Base-by-base conservation (phyloP, 495 filamentous ascomycete species). In the Astrothelium subdiscretum region DNA sequence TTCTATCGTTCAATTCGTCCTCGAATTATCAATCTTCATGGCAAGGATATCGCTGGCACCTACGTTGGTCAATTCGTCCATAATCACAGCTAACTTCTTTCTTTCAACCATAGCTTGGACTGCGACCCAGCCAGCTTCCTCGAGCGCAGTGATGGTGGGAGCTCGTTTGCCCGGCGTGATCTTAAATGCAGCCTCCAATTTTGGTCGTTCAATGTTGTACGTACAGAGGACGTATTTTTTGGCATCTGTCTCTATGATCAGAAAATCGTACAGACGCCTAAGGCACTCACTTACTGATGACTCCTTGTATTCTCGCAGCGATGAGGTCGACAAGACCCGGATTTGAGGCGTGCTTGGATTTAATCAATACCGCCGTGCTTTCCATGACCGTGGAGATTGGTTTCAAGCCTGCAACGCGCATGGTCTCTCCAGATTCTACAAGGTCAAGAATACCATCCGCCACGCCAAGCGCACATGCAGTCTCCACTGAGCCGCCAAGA, bases 391-490 rank as follows among this genome's bases (percentile, higher is more conserved):
- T 98, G 65, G 91, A 91, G 70, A 98, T 96, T 64, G 95, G 84
- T 74, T 94, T 95, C 48, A 98, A 80, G n/a, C 95, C 95, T 35
- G 92, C 92, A 2, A 91, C 94, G 69, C 87, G 90, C 94, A 98
- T 98, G 12, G 94, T 98, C 71, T 97, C 92, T 57, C 94, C 94
- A 40, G 94, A 98, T 83, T 98, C 94, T 96, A 98, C 94, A 63
- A 98, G 83, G 77, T 98, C 95, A 27, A 98, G 91, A 73, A 98
- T 95, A 35, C 94, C 94, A 73, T 97, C 91, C 22, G 94, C 94
- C 38, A 97, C 91, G 54, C 94, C 95, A 62, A 98, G 79, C 59
- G 94, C 91, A 73, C 92, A 97, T 54, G 95, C 92, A 54, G 92
- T 91, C 76, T 98, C 94, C 27, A 97, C 94, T 77, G 92, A 97